A percentile compares a stretch with the other conserved stretches of the same genome.
Evolutionary conservation across 345 rosid species (phyloP).

Genomic region (Heritiera littoralis): DNA sequence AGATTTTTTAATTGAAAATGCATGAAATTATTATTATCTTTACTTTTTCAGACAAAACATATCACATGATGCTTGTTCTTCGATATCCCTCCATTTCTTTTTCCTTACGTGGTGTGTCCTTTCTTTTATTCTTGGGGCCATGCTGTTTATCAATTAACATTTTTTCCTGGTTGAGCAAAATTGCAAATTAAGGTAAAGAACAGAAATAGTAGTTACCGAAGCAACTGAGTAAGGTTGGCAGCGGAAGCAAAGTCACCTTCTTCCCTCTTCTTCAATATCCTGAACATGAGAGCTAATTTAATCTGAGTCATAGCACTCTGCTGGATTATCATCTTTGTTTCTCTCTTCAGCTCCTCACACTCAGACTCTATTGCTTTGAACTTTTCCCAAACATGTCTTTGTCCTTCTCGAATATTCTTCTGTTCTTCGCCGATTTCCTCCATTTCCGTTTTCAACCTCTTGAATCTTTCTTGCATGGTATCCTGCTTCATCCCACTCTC

Average conservation of each 20-base stretch:
- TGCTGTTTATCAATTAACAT: too few species aligned
- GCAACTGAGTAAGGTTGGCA: neutral
- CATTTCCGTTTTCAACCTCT: slow-evolving; percentile 1
- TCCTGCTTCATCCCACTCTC: neutral
- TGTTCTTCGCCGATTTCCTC: neutral
- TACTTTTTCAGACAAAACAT: neutral
- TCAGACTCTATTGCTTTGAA: neutral
- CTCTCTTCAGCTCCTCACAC: neutral
- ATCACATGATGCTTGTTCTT: neutral
- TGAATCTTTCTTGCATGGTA: neutral
- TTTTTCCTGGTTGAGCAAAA: too few species aligned
- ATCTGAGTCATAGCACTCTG: neutral
- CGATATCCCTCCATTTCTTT: too few species aligned
- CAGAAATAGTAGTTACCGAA: neutral
- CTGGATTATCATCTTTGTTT: neutral
- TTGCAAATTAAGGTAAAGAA: too few species aligned
- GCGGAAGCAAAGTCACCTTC: neutral
- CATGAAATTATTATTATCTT: too few species aligned
- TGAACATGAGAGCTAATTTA: slow-evolving; percentile 7
- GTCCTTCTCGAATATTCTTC: slow-evolving; percentile 1
- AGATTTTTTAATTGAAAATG: too few species aligned
- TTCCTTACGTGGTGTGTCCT: too few species aligned
- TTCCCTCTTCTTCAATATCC: neutral
- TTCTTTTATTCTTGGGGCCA: too few species aligned
- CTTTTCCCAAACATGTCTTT: slow-evolving; percentile 4